Conservation (phyloP, 176 grass and related monocot genomes). For the barley (Hordeum vulgare) region DNA sequence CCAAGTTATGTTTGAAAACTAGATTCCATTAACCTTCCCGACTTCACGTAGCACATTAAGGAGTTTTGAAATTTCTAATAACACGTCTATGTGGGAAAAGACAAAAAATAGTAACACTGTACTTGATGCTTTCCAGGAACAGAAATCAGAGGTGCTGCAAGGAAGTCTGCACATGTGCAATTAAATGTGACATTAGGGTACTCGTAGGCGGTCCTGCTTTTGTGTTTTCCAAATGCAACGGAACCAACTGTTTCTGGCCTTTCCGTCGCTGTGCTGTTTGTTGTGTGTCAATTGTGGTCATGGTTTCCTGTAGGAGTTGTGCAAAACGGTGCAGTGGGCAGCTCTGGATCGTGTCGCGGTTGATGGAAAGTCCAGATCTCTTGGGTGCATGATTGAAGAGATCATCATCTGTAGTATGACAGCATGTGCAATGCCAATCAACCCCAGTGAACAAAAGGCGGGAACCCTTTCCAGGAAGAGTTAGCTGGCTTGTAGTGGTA, state of each 20-base stretch:
- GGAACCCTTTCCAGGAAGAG: neutral
- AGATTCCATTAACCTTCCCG: neutral
- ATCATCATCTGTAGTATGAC: neutral
- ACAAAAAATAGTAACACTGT: neutral
- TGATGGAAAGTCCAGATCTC: neutral
- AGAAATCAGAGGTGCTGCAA: neutral
- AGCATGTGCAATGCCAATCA: neutral
- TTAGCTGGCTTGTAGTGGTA: neutral
- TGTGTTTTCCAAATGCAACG: neutral
- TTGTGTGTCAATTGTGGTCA: slow-evolving; percentile 10
- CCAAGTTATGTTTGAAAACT: neutral
- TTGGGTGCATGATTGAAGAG: neutral
- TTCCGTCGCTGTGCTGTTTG: slow-evolving; percentile 10
- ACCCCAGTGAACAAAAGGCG: neutral
- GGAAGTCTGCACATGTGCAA: neutral
- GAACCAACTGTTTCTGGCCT: slow-evolving; percentile 13
- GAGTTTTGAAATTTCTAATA: neutral
- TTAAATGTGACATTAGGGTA: slow-evolving; percentile 1
- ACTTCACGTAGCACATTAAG: neutral
- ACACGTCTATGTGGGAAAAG: neutral
- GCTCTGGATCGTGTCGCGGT: neutral
- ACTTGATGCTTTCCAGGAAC: neutral
- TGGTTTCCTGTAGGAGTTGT: neutral
- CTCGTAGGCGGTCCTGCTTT: neutral
- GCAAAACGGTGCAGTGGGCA: neutral